phyloP scores from a whole-genome alignment of 2,329 filamentous ascomycete species.

The Cladosporium sp. region DNA sequence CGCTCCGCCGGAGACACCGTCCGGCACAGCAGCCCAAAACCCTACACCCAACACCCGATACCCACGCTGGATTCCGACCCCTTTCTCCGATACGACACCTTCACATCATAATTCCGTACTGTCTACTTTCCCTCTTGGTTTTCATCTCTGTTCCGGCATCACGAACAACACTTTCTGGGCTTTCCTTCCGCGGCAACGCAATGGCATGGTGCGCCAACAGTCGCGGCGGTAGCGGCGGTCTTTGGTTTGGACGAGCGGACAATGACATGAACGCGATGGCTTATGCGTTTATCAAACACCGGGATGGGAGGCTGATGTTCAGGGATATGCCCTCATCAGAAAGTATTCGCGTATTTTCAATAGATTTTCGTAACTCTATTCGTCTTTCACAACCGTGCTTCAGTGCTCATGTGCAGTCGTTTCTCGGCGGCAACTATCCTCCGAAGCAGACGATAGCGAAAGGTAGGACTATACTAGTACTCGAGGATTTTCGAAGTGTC shows the following conservation, averaged over 20 bases:
- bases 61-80: constrained; percentile 5
- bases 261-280: constrained; percentile 7
- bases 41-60: constrained; percentile 7
- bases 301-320: constrained; percentile 4
- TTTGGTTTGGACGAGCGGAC: background rate
- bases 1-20: constrained; percentile 8
- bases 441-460: too few relatives aligned
- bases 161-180: background rate
- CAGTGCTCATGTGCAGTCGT: too few relatives aligned
- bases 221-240: background rate
- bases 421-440: too few relatives aligned
- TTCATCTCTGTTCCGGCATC: background rate
- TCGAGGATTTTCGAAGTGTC: too few relatives aligned
- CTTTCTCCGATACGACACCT: constrained; percentile 5
- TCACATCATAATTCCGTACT: constrained; percentile 10
- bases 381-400: too few relatives aligned
- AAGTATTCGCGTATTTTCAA: background rate
- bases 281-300: background rate
- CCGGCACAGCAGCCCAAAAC: constrained; percentile 7
- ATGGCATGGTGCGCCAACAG: constrained; percentile 1
- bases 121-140: constrained; percentile 3
- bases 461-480: too few relatives aligned
- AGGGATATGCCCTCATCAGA: constrained; percentile 8
- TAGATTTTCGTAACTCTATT: constrained; percentile 5
- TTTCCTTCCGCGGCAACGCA: constrained; percentile 1